phyloP scores from a whole-genome alignment of 345 rosid species.

The Salix suchowensis region DNA sequence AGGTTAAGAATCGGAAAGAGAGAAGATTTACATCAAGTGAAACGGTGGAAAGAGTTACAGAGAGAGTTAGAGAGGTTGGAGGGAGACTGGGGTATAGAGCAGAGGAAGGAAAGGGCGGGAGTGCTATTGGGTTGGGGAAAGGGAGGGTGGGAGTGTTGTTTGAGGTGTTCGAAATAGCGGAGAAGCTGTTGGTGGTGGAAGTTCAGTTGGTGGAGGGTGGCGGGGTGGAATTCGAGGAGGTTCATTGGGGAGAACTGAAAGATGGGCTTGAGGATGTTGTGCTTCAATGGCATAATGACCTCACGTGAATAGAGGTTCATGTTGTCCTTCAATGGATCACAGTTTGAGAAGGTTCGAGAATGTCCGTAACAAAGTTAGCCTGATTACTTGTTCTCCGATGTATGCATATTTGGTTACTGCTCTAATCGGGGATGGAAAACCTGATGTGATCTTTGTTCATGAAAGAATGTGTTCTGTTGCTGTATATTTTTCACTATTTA shows the following conservation, averaged over 20 bases:
- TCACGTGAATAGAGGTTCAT: constrained; percentile 1
- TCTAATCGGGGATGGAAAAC: background rate
- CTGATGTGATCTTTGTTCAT: background rate
- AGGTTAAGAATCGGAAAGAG: constrained; percentile 38
- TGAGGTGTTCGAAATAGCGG: constrained; percentile 45
- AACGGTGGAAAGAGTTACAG: constrained; percentile 46
- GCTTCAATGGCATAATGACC: constrained; percentile 46
- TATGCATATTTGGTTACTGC: background rate
- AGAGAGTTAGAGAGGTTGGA: constrained; percentile 56
- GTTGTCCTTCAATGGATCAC: background rate
- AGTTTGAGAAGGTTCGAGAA: background rate
- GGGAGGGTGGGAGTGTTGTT: constrained; percentile 47
- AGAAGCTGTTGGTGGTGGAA: constrained; percentile 50
- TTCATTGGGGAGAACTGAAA: constrained; percentile 56
- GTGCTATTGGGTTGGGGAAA: constrained; percentile 55
- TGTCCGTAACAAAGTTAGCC: background rate
- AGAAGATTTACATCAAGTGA: constrained; percentile 56
- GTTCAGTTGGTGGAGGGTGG: constrained; percentile 53
- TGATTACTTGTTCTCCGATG: background rate
- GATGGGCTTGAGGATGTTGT: constrained; percentile 59
- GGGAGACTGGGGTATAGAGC: constrained; percentile 58
- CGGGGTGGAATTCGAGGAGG: constrained; percentile 50
- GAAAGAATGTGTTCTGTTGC: background rate
- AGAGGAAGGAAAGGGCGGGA: constrained; percentile 53
- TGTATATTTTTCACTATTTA: background rate